Evolutionary conservation across 257 asterid genomes (phyloP), one percentile per base, ranked within the genome.

Genomic region (Fraxinus anomala): DNA sequence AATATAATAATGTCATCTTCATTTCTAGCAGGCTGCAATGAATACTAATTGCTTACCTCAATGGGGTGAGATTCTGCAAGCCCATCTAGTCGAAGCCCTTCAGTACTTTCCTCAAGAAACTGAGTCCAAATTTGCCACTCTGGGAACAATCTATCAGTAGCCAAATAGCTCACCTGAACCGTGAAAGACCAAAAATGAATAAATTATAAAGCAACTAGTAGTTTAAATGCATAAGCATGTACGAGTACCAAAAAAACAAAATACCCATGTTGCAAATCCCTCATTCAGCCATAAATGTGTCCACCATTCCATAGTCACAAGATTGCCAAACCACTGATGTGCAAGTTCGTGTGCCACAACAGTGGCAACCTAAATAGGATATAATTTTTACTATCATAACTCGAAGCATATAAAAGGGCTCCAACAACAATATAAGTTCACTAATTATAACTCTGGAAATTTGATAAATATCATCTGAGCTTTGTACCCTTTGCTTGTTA

Each of bases 261-360:
- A 82, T 90, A 94, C 98, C 98, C 98, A 94, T 77, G 98, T 92
- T 59, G 98, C 98, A 67, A 94, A 94, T 81, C 98, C 98, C 85
- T 92, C 98, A 73, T 94, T 94, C 80, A 94, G 85, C 98, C 98
- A 92, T 73, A 94, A 85, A 87, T 94, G 98, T 2, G 98, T 94
- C 98, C 98, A 94, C 98, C 98, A 94, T 84, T 94, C 97, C 98
- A 94, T 94, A 28, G 97, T 94, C 76, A 94, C 97, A 70, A 94
- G 98, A 91, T 94, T 94, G 76, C 98, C 98, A 87, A 94, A 92
- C 98, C 98, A 94, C 89, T 94, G 97, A 79, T 92, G 98, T 69
- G 97, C 98, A 73, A 94, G 92, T 86, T 94, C 98, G 82, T 94
- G 98, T 79, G 97, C 97, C 75, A 94, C 98, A 78, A 92, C 97